Base-by-base conservation (phyloP, 2,329 filamentous ascomycete species). In the Pseudogymnoascus sp. region DNA sequence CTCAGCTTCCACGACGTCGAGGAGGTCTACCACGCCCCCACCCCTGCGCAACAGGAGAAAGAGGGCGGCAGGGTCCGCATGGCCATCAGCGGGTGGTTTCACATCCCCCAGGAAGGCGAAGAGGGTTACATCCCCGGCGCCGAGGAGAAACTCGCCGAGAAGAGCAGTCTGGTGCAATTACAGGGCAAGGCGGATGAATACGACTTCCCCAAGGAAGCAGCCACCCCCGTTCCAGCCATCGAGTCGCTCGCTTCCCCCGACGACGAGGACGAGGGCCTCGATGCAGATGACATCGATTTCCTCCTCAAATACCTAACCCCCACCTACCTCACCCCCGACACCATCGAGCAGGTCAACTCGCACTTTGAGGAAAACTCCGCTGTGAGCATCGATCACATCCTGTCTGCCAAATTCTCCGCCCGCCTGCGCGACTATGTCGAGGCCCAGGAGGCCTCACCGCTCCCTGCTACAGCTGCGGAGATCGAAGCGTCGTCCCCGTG, bases 1-100 rank as follows among this genome's bases (percentile, higher is more conserved):
- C 88, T 96, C 82, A 98, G 93, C 75, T 99, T 98, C 77, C 95
- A 99, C 77, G 95, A 99, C 74, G 95, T 99, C 62, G 93, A 98
- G 78, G 95, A 99, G 77, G 95, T 99, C 4, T 98, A 97, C 77
- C 86, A 90, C 73, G 82, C 85, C 71, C 80, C 78, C 67, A 81
- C 73, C 65, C 80, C 79, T 73, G 82, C 79, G 70, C 84, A 85
- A 76, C 83, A 86, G 62, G 82, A 82, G 73, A 85, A 82, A 75
- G 84, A 93, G 64, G 88, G 89, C 16, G 89, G 88, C 0, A 85
- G 91, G 59, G 86, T 97, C 59, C 88, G 95, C 68, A 98, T 99
- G 93, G 95, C 95, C 60, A 96, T 99, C 72, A 96, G 91, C 73
- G 95, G 95, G 61, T 99, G 95, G 95, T 99, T 96, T 75, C 95